These are phyloP conservation scores for Neurospora sp. DNA, from an alignment of 495 filamentous ascomycete species.

Conservation along the genomic window DNA sequence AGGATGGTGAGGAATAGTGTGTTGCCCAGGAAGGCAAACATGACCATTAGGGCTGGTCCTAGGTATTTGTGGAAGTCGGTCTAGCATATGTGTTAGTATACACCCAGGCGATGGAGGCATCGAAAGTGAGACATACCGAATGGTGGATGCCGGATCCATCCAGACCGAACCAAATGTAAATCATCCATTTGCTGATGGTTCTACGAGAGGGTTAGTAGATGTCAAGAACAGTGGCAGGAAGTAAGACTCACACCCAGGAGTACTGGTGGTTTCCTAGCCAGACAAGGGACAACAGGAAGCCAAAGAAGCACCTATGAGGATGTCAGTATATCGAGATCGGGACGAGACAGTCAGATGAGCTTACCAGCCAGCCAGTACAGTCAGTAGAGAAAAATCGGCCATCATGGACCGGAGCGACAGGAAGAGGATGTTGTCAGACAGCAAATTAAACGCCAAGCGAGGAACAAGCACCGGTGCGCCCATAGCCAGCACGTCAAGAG, in stretches of 20 bases:
- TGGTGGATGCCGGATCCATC: slow-evolving; percentile 61
- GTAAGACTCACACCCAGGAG: slow-evolving; percentile 23
- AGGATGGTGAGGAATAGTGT: slow-evolving; percentile 68
- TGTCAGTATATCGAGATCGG: neutral
- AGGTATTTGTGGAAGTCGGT: slow-evolving; percentile 54
- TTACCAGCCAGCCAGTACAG: slow-evolving; percentile 50
- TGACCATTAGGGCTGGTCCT: slow-evolving; percentile 58
- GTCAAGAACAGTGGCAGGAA: neutral
- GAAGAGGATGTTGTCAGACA: slow-evolving; percentile 66
- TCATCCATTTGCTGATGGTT: slow-evolving; percentile 68
- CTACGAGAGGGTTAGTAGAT: slow-evolving; percentile 12
- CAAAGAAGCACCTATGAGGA: slow-evolving; percentile 44
- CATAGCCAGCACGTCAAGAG: slow-evolving; percentile 58
- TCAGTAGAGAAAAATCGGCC: slow-evolving; percentile 57
- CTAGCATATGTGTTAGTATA: slow-evolving; percentile 10
- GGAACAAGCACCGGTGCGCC: slow-evolving; percentile 60
- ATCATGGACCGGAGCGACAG: slow-evolving; percentile 65
- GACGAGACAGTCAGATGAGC: neutral
- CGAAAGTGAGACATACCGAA: slow-evolving; percentile 31
- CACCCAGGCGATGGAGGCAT: neutral
- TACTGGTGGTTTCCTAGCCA: slow-evolving; percentile 50
- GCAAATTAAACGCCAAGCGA: slow-evolving; percentile 62
- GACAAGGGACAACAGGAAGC: slow-evolving; percentile 59
- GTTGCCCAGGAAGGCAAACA: slow-evolving; percentile 65
- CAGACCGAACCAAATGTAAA: slow-evolving; percentile 72